Base-by-base conservation (phyloP, 2,329 filamentous ascomycete species). In the Aspergillus sp. region DNA sequence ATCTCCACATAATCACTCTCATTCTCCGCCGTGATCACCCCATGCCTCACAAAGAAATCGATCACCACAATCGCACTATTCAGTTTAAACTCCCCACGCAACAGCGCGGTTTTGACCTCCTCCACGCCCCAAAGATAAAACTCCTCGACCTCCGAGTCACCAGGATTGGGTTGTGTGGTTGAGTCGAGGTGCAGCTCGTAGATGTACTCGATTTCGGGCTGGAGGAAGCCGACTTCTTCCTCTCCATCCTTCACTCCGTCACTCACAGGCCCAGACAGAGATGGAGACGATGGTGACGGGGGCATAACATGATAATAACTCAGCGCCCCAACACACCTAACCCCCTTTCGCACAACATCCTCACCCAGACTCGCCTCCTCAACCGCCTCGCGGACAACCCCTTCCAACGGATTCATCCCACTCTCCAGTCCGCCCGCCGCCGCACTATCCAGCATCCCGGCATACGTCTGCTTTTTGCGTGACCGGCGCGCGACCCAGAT, bases 31-130 rank as follows among this genome's bases (percentile, higher is more conserved):
- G 48, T 75, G 19, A 77, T 11, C 28, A 76, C 63, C 1, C 74
- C 72, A 65, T 73, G 72, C 41, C 69, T 56, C 50, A 77, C 71
- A 17, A 78, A 68, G 60, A 74, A 75, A 15, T 75, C 71, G 9
- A 77, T 60, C 19, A 74, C 64, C 15, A 72, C 71, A n/a, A 76
- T 57, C 8, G 70, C 68, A 54, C 71, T 70, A 65, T 74, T 72
- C 6, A 68, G 65, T 52, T 76, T 75, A 45, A 78, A 77, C 49
- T 66, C 61, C 3, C 70, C 68, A 4, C 49, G 47, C 7, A 48
- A 41, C 59, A 78, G 47, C 2, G 72, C 72, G 4, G 56, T 34
- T n/a, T 68, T 48, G 1, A 76, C 64, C 48, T 76, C 64, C 0
- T 69, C 66, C 2, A 76, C 47, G 3, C 49, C 64, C 62, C 69